These are phyloP conservation scores for Prunus kanzakura DNA, from an alignment of 306 rosid genomes.

Conservation along the genomic window DNA sequence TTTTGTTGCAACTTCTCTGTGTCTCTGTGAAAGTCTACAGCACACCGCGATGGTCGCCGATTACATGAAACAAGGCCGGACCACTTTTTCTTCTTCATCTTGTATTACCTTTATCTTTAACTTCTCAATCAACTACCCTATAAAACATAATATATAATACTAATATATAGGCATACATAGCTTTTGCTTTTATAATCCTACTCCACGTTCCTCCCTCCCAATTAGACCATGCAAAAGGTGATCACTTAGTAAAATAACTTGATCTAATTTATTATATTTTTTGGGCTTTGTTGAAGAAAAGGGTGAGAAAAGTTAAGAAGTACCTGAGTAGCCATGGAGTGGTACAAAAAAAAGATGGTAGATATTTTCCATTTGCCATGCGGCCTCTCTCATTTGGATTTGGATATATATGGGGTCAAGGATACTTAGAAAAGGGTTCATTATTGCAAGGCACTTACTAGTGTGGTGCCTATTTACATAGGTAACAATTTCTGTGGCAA, in stretches of 20 bases:
- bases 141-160: neutral
- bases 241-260: neutral
- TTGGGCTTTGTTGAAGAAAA: neutral
- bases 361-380: conserved; percentile 21
- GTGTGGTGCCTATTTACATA: too few species aligned
- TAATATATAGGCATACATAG: neutral
- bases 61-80: conserved; percentile 42
- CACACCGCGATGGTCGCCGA: conserved; percentile 61
- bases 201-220: conserved; percentile 5
- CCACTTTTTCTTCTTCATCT: conserved; percentile 14
- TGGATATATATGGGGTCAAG: too few species aligned
- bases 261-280: too few species aligned
- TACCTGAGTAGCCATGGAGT: conserved; percentile 17
- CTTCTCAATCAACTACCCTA: conserved; percentile 34
- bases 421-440: neutral
- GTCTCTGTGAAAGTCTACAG: conserved; percentile 31
- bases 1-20: neutral
- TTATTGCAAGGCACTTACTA: too few species aligned
- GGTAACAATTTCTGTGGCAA: neutral
- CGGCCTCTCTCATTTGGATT: neutral
- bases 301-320: neutral
- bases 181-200: conserved; percentile 5
- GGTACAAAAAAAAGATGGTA: conserved; percentile 45
- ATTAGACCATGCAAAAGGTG: conserved; percentile 26
- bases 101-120: conserved; percentile 22